Base-by-base conservation (phyloP, 306 rosid species). In the Vigna mungo region DNA sequence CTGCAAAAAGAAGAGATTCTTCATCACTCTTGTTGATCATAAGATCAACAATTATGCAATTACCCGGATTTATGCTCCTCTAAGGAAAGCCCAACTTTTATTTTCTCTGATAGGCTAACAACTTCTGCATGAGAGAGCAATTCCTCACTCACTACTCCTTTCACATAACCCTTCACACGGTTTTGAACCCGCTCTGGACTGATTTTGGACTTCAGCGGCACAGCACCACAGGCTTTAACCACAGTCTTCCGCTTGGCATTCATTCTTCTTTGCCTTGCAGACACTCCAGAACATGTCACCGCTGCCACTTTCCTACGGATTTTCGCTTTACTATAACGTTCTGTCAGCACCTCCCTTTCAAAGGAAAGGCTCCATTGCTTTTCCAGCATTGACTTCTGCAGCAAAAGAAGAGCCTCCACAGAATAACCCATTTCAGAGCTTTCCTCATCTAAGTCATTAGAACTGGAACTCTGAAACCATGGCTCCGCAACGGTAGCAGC, bases 181-280 rank as follows among this genome's bases (percentile, higher is more conserved):
- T 78, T 76, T 55, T 85, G 90, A 71, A 90, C 89, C 74, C 83
- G 84, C 63, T 84, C 89, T 0, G 90, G 90, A 82, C 80, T 86
- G 68, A 88, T 72, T 30, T 59, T 60, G 41, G 90, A 74, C 78
- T 84, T 81, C 61, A 80, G 43, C 53, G 83, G 90, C 79, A 76
- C 71, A 63, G 75, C 64, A 84, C 80, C 77, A 78, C 80, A 79
- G 43, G 60, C 68, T 77, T 77, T 85, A 71, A 84, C 11, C 16
- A 68, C 58, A 34, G 51, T 32, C 78, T 81, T 92, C 86, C 86
- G 88, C 86, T 83, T 89, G 16, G 72, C 64, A 68, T 25, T 82
- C 53, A 90, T 75, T 86, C 99, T 95, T 82, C 99, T 88, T 75
- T 91, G 97, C 75, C 99, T 87, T 13, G 99, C 99, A 75, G 99